Conservation (phyloP, 1,284 basidiomycete genomes). For the Xerocomus amazonicus region DNA sequence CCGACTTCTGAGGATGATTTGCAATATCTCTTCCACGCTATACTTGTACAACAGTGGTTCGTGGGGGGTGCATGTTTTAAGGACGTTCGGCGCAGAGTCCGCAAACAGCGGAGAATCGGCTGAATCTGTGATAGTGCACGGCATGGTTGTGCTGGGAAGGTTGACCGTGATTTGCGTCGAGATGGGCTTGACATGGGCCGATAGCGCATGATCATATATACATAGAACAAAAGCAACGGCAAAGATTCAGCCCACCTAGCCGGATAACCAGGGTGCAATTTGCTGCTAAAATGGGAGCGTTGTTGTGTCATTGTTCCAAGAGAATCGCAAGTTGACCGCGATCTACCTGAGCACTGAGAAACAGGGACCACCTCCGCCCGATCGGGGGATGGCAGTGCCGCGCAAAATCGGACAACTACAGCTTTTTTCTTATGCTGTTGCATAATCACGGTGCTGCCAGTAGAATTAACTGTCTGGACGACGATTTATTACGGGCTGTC, state of each 20-base stretch:
- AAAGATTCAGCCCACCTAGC: constrained; percentile 17
- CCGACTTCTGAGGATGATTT: constrained; percentile 61
- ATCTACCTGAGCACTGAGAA: constrained; percentile 5
- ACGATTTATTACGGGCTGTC: neutral
- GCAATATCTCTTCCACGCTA: constrained; percentile 46
- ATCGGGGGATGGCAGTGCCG: constrained; percentile 19
- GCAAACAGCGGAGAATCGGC: neutral
- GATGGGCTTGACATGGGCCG: constrained; percentile 3
- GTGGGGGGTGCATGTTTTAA: constrained; percentile 8
- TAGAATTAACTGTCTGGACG: neutral
- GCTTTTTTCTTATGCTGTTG: neutral
- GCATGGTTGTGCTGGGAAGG: constrained; percentile 6
- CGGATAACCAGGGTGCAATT: constrained; percentile 15
- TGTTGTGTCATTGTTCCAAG: constrained; percentile 13
- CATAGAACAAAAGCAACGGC: constrained; percentile 16
- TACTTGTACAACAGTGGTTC: constrained; percentile 11
- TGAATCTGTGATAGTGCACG: neutral
- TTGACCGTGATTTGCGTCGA: constrained; percentile 15
- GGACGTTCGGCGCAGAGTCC: constrained; percentile 1
- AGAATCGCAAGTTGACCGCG: neutral
- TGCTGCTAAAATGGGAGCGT: constrained; percentile 15
- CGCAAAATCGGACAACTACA: neutral
- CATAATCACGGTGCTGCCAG: no score
- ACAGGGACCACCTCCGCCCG: constrained; percentile 3
- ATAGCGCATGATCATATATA: constrained; percentile 27